These are phyloP conservation scores for Yarrowia sp. DNA, from an alignment of 805 yeast species.

Conservation along the genomic window DNA sequence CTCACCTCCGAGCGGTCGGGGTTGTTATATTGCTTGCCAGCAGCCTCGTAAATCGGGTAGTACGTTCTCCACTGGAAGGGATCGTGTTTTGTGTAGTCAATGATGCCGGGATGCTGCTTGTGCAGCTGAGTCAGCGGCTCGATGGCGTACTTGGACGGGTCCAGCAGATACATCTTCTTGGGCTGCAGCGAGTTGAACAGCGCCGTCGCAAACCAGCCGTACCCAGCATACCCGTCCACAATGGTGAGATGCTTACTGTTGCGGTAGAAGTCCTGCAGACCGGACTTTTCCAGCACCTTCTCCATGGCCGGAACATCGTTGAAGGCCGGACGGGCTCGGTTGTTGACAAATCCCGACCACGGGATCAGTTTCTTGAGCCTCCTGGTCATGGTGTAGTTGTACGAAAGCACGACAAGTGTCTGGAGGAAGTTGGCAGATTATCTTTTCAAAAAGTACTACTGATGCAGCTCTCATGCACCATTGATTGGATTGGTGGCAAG, in stretches of 20 bases:
- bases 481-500: no score
- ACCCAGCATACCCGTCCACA: slow-evolving; percentile 31
- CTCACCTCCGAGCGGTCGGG: not conserved
- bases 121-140: not conserved
- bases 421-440: not conserved
- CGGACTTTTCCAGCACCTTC: not conserved
- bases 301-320: not conserved
- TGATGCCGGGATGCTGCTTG: not conserved
- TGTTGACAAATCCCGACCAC: not conserved
- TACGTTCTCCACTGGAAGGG: slow-evolving; percentile 29
- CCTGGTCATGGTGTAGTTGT: not conserved
- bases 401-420: no score
- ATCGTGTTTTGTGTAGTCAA: not conserved
- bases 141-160: not conserved
- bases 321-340: slow-evolving; percentile 8
- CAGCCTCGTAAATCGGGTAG: slow-evolving; percentile 1
- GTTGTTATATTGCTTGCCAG: not conserved
- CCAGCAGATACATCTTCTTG: slow-evolving; percentile 1
- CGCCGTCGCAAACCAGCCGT: slow-evolving; percentile 12
- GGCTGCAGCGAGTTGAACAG: slow-evolving; percentile 16
- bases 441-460: not conserved
- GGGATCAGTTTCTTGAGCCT: not conserved
- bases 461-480: no score
- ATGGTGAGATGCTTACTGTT: slow-evolving; percentile 14
- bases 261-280: slow-evolving; percentile 8